Evolutionary conservation across 2,329 filamentous ascomycete species (phyloP).

Genomic region (Aulographum hederae): DNA sequence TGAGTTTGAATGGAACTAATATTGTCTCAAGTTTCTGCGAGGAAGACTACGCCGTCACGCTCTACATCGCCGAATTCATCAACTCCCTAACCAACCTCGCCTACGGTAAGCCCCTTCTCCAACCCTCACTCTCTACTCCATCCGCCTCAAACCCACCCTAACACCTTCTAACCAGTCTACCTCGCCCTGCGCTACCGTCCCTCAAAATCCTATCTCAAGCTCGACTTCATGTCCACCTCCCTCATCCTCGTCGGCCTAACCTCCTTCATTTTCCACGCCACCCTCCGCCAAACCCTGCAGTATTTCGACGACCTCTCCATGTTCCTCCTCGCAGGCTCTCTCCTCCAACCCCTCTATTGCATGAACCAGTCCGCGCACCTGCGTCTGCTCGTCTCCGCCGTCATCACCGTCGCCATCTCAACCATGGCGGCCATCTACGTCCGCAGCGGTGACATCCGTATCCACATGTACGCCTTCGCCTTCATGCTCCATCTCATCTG

Average conservation of each 20-base stretch:
- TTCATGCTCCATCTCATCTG: conserved; percentile 22
- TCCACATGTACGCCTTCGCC: conserved; percentile 20
- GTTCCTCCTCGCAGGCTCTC: conserved; percentile 33
- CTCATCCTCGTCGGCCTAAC: background rate
- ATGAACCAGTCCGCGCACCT: conserved; percentile 9
- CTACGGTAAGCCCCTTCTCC: conserved; percentile 20
- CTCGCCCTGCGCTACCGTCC: background rate
- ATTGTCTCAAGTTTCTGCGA: conserved; percentile 1
- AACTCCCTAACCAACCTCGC: conserved; percentile 33
- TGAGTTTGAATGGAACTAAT: no score
- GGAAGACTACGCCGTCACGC: conserved; percentile 35
- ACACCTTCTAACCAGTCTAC: background rate
- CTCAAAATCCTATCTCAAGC: background rate
- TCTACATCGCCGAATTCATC: conserved; percentile 34
- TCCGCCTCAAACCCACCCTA: background rate
- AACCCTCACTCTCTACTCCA: background rate
- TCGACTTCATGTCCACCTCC: background rate
- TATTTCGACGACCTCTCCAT: conserved; percentile 39
- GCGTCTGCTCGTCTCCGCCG: background rate
- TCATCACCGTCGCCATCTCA: background rate
- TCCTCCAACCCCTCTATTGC: conserved; percentile 30
- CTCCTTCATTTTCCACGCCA: background rate
- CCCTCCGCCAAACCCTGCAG: background rate
- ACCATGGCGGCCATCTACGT: background rate
- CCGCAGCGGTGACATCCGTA: conserved; percentile 14